Evolutionary conservation across 2,329 filamentous ascomycete species (phyloP).

Genomic region (Monosporascus sp.): DNA sequence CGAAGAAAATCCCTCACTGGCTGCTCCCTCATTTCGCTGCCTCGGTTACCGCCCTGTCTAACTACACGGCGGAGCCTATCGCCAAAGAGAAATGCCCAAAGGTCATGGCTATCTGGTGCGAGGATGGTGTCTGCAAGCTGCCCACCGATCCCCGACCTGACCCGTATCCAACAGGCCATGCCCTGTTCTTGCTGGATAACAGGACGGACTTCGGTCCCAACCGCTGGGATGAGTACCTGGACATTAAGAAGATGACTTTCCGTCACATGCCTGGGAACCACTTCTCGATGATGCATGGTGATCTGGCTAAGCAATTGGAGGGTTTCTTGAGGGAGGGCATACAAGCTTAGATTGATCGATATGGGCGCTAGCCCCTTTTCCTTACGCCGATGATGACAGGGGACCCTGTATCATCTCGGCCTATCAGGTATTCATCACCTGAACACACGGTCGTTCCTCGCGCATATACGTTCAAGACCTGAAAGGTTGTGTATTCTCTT

Average conservation of each 20-base stretch:
- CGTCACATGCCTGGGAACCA: constrained; percentile 67
- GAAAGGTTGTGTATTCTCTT: too few species aligned
- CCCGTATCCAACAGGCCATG: constrained; percentile 53
- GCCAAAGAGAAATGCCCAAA: constrained; percentile 53
- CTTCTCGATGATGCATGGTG: constrained; percentile 71
- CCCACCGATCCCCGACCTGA: constrained; percentile 60
- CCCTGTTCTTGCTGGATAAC: constrained; percentile 68
- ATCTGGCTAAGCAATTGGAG: constrained; percentile 27
- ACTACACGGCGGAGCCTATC: constrained; percentile 62
- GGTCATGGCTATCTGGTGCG: constrained; percentile 64
- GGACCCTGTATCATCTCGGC: too few species aligned
- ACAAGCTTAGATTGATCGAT: constrained; percentile 10
- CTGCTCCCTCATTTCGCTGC: constrained; percentile 68
- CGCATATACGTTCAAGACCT: too few species aligned
- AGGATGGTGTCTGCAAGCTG: constrained; percentile 65
- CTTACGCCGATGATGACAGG: not conserved
- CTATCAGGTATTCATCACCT: too few species aligned
- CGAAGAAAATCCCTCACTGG: constrained; percentile 61
- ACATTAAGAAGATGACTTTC: constrained; percentile 54
- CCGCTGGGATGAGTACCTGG: constrained; percentile 62
- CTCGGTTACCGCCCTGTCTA: constrained; percentile 61
- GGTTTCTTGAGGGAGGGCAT: constrained; percentile 27
- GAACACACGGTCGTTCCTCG: too few species aligned
- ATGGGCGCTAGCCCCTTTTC: not conserved
- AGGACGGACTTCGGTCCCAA: constrained; percentile 66